Evolutionary conservation across 1,139 yeast species (phyloP).

Genomic region (Blastobotrys arbuscula): DNA sequence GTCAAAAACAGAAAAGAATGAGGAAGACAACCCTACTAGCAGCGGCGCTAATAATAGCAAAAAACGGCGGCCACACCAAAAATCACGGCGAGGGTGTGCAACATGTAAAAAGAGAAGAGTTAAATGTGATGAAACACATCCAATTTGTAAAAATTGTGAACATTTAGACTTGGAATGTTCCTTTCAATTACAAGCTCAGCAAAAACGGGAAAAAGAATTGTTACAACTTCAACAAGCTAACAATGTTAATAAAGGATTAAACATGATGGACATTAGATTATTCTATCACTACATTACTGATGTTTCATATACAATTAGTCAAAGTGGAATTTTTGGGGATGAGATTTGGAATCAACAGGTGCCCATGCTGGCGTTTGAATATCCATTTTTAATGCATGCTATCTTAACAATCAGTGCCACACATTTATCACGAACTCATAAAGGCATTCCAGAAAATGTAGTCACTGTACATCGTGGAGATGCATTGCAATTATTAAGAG

Average conservation of each 20-base stretch:
- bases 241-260: conserved; percentile 39
- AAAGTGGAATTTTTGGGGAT: conserved; percentile 84
- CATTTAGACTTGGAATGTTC: conserved; percentile 71
- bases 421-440: conserved; percentile 60
- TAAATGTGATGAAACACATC: conserved; percentile 85
- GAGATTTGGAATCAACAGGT: conserved; percentile 85
- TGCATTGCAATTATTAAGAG: conserved; percentile 71
- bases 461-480: conserved; percentile 86
- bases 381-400: conserved; percentile 89
- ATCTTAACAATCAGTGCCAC: conserved; percentile 88
- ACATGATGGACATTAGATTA: conserved; percentile 69
- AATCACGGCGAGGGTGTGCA: conserved; percentile 81
- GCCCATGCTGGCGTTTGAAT: conserved; percentile 80
- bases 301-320: conserved; percentile 82
- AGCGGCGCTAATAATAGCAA: conserved; percentile 6
- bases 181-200: conserved; percentile 20
- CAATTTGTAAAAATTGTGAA: conserved; percentile 70
- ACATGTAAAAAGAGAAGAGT: conserved; percentile 86
- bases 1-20: neutral
- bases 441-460: conserved; percentile 63
- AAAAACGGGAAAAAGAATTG: conserved; percentile 8
- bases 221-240: conserved; percentile 21
- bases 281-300: conserved; percentile 84
- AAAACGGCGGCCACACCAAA: conserved; percentile 54
- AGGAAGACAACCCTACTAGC: neutral